A percentile compares a stretch with the other conserved stretches of the same genome.
Evolutionary conservation across 202 grass and related monocot species (phyloP).

Genomic region (Panicum virgatum): DNA sequence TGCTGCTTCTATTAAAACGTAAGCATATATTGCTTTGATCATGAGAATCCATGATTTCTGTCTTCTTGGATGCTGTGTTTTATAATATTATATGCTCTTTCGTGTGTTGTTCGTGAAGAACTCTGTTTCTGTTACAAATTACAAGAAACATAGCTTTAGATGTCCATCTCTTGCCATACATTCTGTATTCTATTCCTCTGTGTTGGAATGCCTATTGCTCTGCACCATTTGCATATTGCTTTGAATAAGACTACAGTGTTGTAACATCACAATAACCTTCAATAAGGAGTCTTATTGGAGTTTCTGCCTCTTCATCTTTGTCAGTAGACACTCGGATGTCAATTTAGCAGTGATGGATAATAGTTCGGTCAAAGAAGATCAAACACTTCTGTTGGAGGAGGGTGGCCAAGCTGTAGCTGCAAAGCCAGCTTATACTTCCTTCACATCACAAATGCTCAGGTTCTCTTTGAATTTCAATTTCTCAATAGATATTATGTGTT

Average conservation of each 20-base stretch:
- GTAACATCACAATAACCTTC: neutral
- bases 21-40: constrained; percentile 45
- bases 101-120: neutral
- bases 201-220: constrained; percentile 24
- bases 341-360: constrained; percentile 78
- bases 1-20: constrained; percentile 65
- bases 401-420: constrained; percentile 50
- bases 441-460: constrained; percentile 78
- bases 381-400: constrained; percentile 67
- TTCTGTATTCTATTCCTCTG: constrained; percentile 5
- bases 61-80: neutral
- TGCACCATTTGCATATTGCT: constrained; percentile 31
- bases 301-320: constrained; percentile 42
- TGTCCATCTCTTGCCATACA: neutral
- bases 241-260: constrained; percentile 26
- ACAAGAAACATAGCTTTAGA: constrained; percentile 24
- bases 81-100: constrained; percentile 1
- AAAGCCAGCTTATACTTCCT: constrained; percentile 60
- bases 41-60: neutral
- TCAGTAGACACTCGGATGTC: constrained; percentile 76
- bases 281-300: constrained; percentile 27
- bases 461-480: constrained; percentile 35
- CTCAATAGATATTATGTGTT: constrained; percentile 11
- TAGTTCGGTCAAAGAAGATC: constrained; percentile 58
- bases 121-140: neutral